A percentile compares a stretch with the other conserved stretches of the same genome.
These are phyloP conservation scores for Hemileccinum impolitum DNA, from an alignment of 768 basidiomycete genomes.

Conservation along the genomic window DNA sequence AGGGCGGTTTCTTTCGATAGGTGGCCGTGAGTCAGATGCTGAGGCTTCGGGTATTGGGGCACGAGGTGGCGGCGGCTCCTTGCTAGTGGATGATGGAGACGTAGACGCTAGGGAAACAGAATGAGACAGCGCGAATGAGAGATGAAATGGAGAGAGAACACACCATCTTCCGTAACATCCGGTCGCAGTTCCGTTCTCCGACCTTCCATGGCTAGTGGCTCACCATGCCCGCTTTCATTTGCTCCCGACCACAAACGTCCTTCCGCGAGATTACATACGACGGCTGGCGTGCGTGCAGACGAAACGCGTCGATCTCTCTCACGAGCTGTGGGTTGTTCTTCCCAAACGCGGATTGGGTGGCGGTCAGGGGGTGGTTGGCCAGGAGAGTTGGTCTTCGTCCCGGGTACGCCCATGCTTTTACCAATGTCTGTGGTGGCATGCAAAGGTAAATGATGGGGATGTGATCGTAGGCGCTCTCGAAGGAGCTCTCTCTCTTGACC, in stretches of 20 bases:
- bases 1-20: background rate
- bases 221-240: background rate
- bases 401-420: background rate
- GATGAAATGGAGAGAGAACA: background rate
- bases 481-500: conserved; percentile 1
- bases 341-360: conserved; percentile 28
- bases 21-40: background rate
- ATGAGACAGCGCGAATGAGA: conserved; percentile 8
- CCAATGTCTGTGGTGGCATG: background rate
- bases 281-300: conserved; percentile 1
- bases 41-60: background rate
- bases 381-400: background rate
- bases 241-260: background rate
- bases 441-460: conserved; percentile 1
- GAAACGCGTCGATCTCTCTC: conserved; percentile 14
- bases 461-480: conserved; percentile 8
- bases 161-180: conserved; percentile 9
- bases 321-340: conserved; percentile 14
- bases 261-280: background rate
- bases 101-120: background rate
- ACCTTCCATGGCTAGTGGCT: background rate
- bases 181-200: background rate
- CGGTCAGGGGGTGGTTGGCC: conserved; percentile 10
- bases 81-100: background rate
- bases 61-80: background rate